phyloP scores from a whole-genome alignment of 2,329 filamentous ascomycete species.

The Clarireedia paspali region DNA sequence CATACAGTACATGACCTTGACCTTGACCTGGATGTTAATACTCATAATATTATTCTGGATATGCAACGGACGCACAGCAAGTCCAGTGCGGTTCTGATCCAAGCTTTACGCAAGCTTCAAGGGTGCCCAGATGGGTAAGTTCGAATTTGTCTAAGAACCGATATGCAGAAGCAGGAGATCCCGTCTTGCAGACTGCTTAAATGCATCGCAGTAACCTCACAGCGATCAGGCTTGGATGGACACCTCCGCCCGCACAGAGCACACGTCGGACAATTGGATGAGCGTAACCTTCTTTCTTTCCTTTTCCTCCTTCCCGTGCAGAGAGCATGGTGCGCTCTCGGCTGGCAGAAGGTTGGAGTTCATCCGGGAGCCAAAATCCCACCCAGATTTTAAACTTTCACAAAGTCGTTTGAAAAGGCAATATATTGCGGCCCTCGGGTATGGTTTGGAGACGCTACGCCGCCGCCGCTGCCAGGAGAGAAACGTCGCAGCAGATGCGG shows the following conservation, averaged over 20 bases:
- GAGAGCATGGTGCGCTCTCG: not conserved
- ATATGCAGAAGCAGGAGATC: conserved; percentile 10
- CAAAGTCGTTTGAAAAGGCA: not conserved
- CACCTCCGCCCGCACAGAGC: conserved; percentile 1
- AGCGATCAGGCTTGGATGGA: conserved; percentile 7
- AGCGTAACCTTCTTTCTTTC: not conserved
- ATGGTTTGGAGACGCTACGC: not conserved
- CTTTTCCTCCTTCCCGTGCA: not conserved
- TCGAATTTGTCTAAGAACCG: not conserved
- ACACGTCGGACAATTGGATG: conserved; percentile 4
- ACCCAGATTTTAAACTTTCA: not conserved
- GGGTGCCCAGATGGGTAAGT: not conserved
- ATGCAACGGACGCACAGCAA: not conserved
- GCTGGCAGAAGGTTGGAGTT: conserved; percentile 1
- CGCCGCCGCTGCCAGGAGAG: conserved; percentile 3
- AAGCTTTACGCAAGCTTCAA: not conserved
- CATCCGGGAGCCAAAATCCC: not conserved
- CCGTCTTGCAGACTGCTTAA: conserved; percentile 8
- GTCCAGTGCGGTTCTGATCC: not conserved
- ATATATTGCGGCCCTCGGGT: not conserved
- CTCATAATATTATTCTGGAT: not conserved
- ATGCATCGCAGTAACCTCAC: conserved; percentile 4
- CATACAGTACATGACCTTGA: no score
- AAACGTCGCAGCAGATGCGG: conserved; percentile 9
- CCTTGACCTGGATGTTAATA: not conserved